A percentile compares a stretch with the other conserved stretches of the same genome.
These are phyloP conservation scores for Nannochloris sp. DNA, from an alignment of 139 green algal species.

Conservation along the genomic window DNA sequence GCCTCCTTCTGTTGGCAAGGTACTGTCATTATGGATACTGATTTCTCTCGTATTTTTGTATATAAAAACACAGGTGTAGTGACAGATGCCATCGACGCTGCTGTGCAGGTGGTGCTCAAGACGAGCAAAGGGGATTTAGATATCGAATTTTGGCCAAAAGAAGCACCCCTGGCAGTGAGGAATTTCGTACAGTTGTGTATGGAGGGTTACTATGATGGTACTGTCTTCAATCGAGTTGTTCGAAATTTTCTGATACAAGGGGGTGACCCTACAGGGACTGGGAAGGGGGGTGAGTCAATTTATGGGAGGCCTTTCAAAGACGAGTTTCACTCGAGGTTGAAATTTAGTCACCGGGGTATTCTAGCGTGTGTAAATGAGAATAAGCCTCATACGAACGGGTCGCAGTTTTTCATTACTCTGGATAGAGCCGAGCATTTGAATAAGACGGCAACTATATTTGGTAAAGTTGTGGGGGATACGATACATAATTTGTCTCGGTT, in stretches of 20 bases:
- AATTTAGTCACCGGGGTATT: slow-evolving; percentile 83
- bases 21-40: slow-evolving; percentile 19
- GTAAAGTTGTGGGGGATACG: slow-evolving; percentile 73
- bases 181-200: slow-evolving; percentile 96
- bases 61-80: too few relatives aligned
- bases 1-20: slow-evolving; percentile 91
- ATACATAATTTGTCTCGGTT: slow-evolving; percentile 87
- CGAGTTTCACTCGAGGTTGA: slow-evolving; percentile 85
- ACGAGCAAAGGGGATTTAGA: slow-evolving; percentile 87
- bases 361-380: slow-evolving; percentile 90
- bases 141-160: slow-evolving; percentile 93
- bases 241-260: slow-evolving; percentile 71
- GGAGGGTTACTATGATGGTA: slow-evolving; percentile 90
- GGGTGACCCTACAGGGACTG: slow-evolving; percentile 72
- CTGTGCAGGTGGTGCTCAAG: slow-evolving; percentile 69
- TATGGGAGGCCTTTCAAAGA: slow-evolving; percentile 59
- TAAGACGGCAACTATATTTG: slow-evolving; percentile 90
- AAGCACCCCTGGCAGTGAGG: slow-evolving; percentile 78
- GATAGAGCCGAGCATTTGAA: slow-evolving; percentile 67
- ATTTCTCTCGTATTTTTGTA: background rate
- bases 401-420: slow-evolving; percentile 80
- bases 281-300: slow-evolving; percentile 41
- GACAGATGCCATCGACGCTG: too few relatives aligned
- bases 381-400: slow-evolving; percentile 75
- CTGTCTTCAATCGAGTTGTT: slow-evolving; percentile 83